phyloP scores from a whole-genome alignment of 176 grass and related monocot species.

The Thalia dealbata region DNA sequence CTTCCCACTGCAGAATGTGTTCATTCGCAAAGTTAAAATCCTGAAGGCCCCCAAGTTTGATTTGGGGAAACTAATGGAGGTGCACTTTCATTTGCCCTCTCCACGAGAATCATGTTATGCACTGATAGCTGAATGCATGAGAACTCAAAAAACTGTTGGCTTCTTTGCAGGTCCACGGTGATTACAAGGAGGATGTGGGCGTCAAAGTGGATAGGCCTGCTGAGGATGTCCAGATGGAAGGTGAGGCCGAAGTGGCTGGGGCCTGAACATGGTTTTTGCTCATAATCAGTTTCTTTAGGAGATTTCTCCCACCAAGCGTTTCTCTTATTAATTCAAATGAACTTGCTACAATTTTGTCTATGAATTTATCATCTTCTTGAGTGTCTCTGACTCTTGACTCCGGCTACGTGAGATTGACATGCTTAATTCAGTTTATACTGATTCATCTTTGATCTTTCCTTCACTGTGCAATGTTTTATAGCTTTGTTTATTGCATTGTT shows the following conservation, averaged over 20 bases:
- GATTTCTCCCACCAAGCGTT: background rate
- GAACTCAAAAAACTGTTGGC: background rate
- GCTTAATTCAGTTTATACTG: no score
- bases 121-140: background rate
- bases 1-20: slow-evolving; percentile 66
- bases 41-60: slow-evolving; percentile 86
- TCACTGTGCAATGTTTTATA: no score
- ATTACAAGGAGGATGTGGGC: slow-evolving; percentile 75
- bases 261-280: background rate
- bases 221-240: slow-evolving; percentile 31
- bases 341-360: background rate
- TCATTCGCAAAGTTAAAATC: slow-evolving; percentile 83
- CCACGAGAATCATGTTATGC: background rate
- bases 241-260: slow-evolving; percentile 41
- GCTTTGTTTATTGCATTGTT: no score
- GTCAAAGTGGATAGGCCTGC: slow-evolving; percentile 57
- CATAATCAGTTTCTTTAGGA: background rate
- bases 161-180: slow-evolving; percentile 51
- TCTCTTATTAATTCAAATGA: background rate
- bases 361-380: background rate
- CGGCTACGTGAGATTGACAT: no score
- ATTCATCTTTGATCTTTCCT: no score
- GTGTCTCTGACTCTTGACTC: no score
- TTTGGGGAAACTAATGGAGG: slow-evolving; percentile 82
- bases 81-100: slow-evolving; percentile 4